Evolutionary conservation across 345 rosid species (phyloP).

Genomic region (Salix viminalis): DNA sequence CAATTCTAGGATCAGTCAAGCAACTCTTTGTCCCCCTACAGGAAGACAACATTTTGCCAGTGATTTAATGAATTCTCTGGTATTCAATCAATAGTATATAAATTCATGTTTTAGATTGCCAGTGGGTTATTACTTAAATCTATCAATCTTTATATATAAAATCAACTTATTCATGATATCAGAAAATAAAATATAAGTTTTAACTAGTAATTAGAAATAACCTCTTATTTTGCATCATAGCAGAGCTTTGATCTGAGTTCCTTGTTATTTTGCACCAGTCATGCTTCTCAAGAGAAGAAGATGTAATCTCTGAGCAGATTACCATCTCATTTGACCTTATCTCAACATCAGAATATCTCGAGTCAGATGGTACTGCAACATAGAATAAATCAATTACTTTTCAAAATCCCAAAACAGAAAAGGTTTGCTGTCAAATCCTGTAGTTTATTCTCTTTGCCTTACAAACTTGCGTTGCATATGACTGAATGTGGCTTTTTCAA

Average conservation of each 20-base stretch:
- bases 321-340: slow-evolving; percentile 51
- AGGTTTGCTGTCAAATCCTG: neutral
- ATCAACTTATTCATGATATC: neutral
- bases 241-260: slow-evolving; percentile 51
- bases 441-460: neutral
- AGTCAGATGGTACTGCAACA: slow-evolving; percentile 63
- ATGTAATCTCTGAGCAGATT: slow-evolving; percentile 48
- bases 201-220: slow-evolving; percentile 8
- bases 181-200: neutral
- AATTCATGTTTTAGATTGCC: neutral
- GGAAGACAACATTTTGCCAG: neutral
- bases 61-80: neutral
- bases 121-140: neutral
- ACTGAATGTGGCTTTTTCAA: neutral
- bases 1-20: too few species aligned
- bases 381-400: neutral
- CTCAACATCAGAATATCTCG: slow-evolving; percentile 59
- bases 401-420: neutral
- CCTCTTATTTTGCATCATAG: slow-evolving; percentile 67
- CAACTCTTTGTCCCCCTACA: neutral
- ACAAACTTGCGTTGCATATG: neutral
- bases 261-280: slow-evolving; percentile 84
- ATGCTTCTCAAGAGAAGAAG: slow-evolving; percentile 43
- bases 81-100: neutral
- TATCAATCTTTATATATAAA: neutral